phyloP scores from a whole-genome alignment of 2,329 filamentous ascomycete genomes.

The Pseudocercospora macadamiae region DNA sequence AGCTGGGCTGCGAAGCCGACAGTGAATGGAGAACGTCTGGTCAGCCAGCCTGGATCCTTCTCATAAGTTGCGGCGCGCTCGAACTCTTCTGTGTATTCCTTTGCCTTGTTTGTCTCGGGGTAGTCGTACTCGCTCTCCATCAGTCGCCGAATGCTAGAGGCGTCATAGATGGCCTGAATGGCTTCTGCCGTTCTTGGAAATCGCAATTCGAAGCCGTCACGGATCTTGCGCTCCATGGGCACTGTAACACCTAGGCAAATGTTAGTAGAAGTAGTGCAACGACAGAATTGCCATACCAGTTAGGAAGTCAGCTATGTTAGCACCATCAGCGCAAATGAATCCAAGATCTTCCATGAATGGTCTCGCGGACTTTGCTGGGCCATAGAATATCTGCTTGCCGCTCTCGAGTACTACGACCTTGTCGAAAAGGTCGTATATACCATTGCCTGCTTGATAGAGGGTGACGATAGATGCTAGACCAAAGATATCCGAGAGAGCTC shows the following conservation, averaged over 20 bases:
- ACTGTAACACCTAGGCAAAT: slow-evolving; percentile 60
- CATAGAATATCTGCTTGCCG: slow-evolving; percentile 67
- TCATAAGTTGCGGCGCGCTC: slow-evolving; percentile 54
- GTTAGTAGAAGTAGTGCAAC: no score
- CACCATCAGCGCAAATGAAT: slow-evolving; percentile 63
- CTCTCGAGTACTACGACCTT: slow-evolving; percentile 69
- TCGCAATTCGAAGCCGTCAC: slow-evolving; percentile 38
- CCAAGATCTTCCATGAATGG: slow-evolving; percentile 67
- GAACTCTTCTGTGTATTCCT: slow-evolving; percentile 57
- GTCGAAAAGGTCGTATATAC: slow-evolving; percentile 69
- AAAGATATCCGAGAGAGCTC: slow-evolving; percentile 64
- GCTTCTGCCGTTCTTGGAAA: slow-evolving; percentile 48
- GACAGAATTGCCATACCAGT: no score
- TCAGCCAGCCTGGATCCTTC: slow-evolving; percentile 51
- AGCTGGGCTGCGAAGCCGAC: slow-evolving; percentile 59
- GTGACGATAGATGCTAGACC: slow-evolving; percentile 64
- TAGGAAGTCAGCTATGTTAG: slow-evolving; percentile 67
- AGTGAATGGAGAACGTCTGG: slow-evolving; percentile 58
- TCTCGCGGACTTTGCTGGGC: slow-evolving; percentile 58
- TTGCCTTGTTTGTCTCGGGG: slow-evolving; percentile 53
- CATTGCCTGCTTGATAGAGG: slow-evolving; percentile 70
- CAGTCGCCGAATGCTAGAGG: slow-evolving; percentile 49
- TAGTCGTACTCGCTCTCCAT: slow-evolving; percentile 63
- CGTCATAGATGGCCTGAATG: slow-evolving; percentile 55
- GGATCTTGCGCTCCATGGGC: slow-evolving; percentile 50